These are phyloP conservation scores for Oryza meridionalis DNA, from an alignment of 176 grass and related monocot genomes.

Conservation along the genomic window DNA sequence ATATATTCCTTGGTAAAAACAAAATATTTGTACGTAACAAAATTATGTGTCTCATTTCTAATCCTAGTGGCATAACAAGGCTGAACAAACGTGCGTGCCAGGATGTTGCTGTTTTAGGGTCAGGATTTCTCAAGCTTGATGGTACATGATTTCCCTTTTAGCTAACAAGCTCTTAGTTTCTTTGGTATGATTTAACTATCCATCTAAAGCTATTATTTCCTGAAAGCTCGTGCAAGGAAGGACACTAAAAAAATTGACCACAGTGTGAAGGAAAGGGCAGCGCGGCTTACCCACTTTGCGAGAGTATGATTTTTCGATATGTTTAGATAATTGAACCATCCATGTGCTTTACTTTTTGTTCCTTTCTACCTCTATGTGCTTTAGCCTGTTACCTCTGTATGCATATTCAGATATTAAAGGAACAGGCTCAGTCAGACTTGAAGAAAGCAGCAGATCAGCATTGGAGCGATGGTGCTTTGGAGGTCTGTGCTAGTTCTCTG, in stretches of 20 bases:
- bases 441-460: conserved; percentile 95
- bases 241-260: conserved; percentile 85
- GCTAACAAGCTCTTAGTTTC: conserved; percentile 19
- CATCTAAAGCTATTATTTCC: conserved; percentile 39
- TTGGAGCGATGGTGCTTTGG: conserved; percentile 97
- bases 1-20: not conserved
- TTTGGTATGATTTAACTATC: conserved; percentile 21
- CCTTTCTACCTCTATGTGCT: conserved; percentile 19
- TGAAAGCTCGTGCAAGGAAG: conserved; percentile 84
- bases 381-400: conserved; percentile 26
- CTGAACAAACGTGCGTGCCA: conserved; percentile 85
- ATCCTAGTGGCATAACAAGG: conserved; percentile 83
- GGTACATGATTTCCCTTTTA: conserved; percentile 50
- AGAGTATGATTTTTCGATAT: conserved; percentile 63
- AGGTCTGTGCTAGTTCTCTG: conserved; percentile 51
- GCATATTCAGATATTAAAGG: conserved; percentile 69
- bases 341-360: conserved; percentile 17
- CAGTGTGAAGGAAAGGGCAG: conserved; percentile 82
- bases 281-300: conserved; percentile 72
- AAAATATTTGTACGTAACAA: not conserved
- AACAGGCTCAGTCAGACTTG: conserved; percentile 77
- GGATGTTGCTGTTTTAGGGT: conserved; percentile 88
- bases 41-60: conserved; percentile 21
- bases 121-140: conserved; percentile 91
- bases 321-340: conserved; percentile 27